Conservation (phyloP, 495 filamentous ascomycete genomes). For the Penicillium riverlandense region DNA sequence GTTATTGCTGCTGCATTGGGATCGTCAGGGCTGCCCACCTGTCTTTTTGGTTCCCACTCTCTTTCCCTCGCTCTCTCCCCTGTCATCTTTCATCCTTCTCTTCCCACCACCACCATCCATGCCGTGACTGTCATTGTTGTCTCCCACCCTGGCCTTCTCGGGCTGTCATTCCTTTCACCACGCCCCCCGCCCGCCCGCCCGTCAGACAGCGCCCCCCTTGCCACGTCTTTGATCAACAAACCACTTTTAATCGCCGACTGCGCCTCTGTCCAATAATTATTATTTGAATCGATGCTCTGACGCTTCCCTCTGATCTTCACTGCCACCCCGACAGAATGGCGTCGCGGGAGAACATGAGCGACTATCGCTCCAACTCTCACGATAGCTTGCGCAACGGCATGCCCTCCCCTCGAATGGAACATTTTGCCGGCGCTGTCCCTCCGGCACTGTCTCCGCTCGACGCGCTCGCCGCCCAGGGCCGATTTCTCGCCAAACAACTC, state of each 20-base stretch:
- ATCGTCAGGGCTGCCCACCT: neutral
- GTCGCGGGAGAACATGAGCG: slow-evolving; percentile 50
- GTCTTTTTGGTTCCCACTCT: neutral
- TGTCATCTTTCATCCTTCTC: slow-evolving; percentile 5
- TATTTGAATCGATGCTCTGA: neutral
- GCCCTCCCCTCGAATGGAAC: slow-evolving; percentile 61
- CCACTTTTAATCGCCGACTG: too few species aligned
- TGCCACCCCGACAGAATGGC: slow-evolving; percentile 32
- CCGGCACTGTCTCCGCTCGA: slow-evolving; percentile 91
- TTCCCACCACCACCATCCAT: slow-evolving; percentile 5
- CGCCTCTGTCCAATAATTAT: too few species aligned
- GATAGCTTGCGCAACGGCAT: slow-evolving; percentile 45
- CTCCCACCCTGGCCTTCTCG: slow-evolving; percentile 6
- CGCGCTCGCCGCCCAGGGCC: slow-evolving; percentile 84
- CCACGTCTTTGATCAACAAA: neutral
- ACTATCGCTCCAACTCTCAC: slow-evolving; percentile 57
- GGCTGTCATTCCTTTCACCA: slow-evolving; percentile 38
- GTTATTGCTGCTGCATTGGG: neutral
- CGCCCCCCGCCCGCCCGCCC: slow-evolving; percentile 7
- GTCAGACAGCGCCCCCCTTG: slow-evolving; percentile 7
- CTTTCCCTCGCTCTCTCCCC: neutral
- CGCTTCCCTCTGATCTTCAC: neutral
- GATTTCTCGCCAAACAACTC: slow-evolving; percentile 78
- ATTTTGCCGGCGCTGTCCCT: slow-evolving; percentile 79
- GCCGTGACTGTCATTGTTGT: slow-evolving; percentile 3